Percentiles rank a stretch among this genome's conserved stretches.
Evolutionary conservation across 805 yeast species (phyloP).

Genomic region (Lipomyces spencermartinsiae): DNA sequence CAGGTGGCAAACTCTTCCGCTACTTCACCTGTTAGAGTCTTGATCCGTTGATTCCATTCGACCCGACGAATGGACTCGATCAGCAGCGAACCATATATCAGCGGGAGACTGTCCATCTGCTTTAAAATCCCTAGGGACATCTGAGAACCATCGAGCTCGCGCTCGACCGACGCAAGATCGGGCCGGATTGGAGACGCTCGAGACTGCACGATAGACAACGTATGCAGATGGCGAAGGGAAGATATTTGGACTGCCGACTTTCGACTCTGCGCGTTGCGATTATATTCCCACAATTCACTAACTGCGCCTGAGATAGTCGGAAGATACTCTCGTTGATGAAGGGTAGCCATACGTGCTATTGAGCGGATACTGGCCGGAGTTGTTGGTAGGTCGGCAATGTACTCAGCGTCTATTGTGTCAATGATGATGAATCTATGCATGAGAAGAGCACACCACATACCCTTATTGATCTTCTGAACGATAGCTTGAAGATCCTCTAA

Average conservation of each 20-base stretch:
- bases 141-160: slow-evolving; percentile 42
- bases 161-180: slow-evolving; percentile 40
- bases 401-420: slow-evolving; percentile 37
- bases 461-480: slow-evolving; percentile 37
- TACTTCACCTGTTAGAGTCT: slow-evolving; percentile 37
- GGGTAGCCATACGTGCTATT: slow-evolving; percentile 34
- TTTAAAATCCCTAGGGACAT: slow-evolving; percentile 44
- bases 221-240: slow-evolving; percentile 31
- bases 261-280: slow-evolving; percentile 35
- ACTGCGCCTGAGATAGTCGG: slow-evolving; percentile 40
- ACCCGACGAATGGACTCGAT: slow-evolving; percentile 46
- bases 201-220: slow-evolving; percentile 41
- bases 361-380: slow-evolving; percentile 36
- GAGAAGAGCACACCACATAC: background rate
- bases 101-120: slow-evolving; percentile 47
- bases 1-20: slow-evolving; percentile 64
- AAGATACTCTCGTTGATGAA: slow-evolving; percentile 45
- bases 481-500: slow-evolving; percentile 42
- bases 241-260: slow-evolving; percentile 30
- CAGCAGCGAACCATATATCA: slow-evolving; percentile 48
- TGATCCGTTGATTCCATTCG: slow-evolving; percentile 42
- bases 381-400: slow-evolving; percentile 37
- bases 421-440: background rate
- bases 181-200: slow-evolving; percentile 42
- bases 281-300: slow-evolving; percentile 37